Evolutionary conservation across 1,139 yeast species (phyloP).

Genomic region (Taiozyma sp.): DNA sequence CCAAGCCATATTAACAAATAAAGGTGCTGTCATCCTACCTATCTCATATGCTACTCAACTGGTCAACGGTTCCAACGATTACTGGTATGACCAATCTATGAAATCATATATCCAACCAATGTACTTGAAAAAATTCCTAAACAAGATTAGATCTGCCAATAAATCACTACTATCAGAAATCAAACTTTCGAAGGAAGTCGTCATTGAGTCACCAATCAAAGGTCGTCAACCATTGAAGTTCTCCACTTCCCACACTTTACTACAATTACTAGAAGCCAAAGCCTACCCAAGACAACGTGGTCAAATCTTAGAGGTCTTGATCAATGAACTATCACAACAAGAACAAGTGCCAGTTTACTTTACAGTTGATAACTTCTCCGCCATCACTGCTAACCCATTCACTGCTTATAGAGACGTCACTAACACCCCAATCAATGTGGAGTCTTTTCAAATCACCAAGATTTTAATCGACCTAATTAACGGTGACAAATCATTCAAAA

Average conservation of each 20-base stretch:
- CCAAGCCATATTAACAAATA: conserved; percentile 51
- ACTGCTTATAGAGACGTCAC: conserved; percentile 61
- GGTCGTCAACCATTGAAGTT: conserved; percentile 32
- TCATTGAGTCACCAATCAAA: conserved; percentile 30
- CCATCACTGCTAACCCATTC: conserved; percentile 48
- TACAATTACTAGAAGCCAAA: conserved; percentile 35
- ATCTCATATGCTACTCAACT: conserved; percentile 59
- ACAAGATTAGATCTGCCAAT: conserved; percentile 56
- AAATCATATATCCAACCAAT: conserved; percentile 73
- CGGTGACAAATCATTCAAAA: conserved; percentile 45
- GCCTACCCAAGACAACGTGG: conserved; percentile 33
- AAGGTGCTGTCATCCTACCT: conserved; percentile 56
- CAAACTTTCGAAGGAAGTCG: conserved; percentile 43
- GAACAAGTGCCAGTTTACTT: conserved; percentile 52
- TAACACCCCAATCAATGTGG: conserved; percentile 54
- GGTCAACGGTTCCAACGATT: conserved; percentile 71
- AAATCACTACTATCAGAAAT: conserved; percentile 44
- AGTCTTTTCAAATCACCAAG: conserved; percentile 64
- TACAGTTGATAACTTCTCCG: conserved; percentile 74
- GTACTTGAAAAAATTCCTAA: conserved; percentile 60
- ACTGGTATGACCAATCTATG: conserved; percentile 46
- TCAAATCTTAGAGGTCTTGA: conserved; percentile 45
- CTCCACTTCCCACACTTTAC: conserved; percentile 39
- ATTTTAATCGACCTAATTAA: conserved; percentile 51
- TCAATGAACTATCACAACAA: conserved; percentile 47